Percentiles rank a stretch among this genome's conserved stretches.
phyloP scores from a whole-genome alignment of 192 early-diverging fungal species.

The Phlyctochytrium planicorne region DNA sequence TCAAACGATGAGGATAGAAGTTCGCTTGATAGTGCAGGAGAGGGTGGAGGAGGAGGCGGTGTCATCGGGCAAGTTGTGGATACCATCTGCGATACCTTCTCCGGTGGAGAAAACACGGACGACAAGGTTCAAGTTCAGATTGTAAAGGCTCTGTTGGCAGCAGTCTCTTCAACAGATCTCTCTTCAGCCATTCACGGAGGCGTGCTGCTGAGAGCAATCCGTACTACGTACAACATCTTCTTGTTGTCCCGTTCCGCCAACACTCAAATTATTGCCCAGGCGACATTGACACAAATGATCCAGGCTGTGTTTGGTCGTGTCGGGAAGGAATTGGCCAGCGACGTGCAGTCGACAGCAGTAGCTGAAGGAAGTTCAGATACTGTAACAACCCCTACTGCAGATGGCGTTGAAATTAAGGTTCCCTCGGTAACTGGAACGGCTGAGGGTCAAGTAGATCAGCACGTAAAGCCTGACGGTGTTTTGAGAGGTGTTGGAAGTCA shows the following conservation, averaged over 20 bases:
- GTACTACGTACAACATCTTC: constrained; percentile 88
- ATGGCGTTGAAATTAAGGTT: background rate
- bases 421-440: background rate
- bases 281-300: constrained; percentile 87
- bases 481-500: constrained; percentile 1
- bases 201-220: constrained; percentile 73
- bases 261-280: constrained; percentile 86
- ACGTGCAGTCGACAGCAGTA: background rate
- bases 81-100: constrained; percentile 74
- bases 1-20: constrained; percentile 32
- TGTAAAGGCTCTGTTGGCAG: constrained; percentile 83
- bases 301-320: constrained; percentile 77
- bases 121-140: constrained; percentile 90
- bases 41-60: constrained; percentile 24
- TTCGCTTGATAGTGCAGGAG: constrained; percentile 22
- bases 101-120: constrained; percentile 71
- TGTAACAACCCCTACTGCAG: background rate
- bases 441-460: background rate
- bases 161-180: constrained; percentile 66
- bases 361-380: background rate
- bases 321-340: constrained; percentile 26
- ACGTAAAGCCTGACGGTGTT: too few species aligned
- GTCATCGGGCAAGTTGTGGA: constrained; percentile 70
- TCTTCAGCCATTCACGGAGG: constrained; percentile 66
- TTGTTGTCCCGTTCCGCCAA: constrained; percentile 66